phyloP scores from a whole-genome alignment of 2,329 filamentous ascomycete genomes.

The Myriangium duriaei region DNA sequence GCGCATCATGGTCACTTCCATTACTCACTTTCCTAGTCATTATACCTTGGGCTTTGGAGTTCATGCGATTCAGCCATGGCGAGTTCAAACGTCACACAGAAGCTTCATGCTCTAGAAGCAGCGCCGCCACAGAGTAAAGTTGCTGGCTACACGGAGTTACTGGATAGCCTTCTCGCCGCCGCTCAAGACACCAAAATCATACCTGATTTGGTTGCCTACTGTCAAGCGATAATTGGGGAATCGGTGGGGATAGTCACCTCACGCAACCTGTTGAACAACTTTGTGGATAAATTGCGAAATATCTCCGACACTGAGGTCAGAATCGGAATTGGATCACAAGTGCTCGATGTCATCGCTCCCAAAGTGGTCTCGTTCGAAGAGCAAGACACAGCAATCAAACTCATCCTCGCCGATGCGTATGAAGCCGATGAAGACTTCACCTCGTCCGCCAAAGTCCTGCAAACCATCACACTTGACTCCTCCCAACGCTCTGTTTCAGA shows the following conservation, averaged over 20 bases:
- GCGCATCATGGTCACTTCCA: no score
- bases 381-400: conserved; percentile 65
- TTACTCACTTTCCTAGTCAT: no score
- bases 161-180: conserved; percentile 41
- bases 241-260: conserved; percentile 64
- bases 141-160: conserved; percentile 44
- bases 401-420: conserved; percentile 71
- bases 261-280: conserved; percentile 54
- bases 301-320: conserved; percentile 52
- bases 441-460: conserved; percentile 63
- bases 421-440: conserved; percentile 71
- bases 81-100: conserved; percentile 35
- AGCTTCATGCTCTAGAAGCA: conserved; percentile 38
- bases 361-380: conserved; percentile 69
- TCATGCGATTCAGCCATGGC: no score
- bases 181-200: conserved; percentile 32
- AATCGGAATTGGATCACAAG: conserved; percentile 59
- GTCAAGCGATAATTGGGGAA: conserved; percentile 52
- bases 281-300: conserved; percentile 50
- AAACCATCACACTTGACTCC: conserved; percentile 76
- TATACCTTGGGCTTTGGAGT: no score
- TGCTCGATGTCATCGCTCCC: conserved; percentile 55
- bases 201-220: conserved; percentile 54
- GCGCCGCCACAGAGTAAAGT: conserved; percentile 39
- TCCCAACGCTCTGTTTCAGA: conserved; percentile 75